phyloP scores from a whole-genome alignment of 257 asterid species.

The Euphrasia confusa region DNA sequence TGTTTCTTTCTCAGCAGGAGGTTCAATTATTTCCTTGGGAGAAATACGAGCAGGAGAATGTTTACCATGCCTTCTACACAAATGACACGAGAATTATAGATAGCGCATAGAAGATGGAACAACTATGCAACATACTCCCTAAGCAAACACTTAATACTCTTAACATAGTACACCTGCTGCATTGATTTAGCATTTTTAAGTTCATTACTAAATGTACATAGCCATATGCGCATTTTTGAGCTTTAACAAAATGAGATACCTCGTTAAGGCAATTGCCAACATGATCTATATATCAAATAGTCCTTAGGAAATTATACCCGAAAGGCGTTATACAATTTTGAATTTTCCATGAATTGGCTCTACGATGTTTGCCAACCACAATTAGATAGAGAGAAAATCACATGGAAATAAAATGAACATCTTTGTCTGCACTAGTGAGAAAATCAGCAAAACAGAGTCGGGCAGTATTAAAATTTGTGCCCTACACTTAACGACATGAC shows the following conservation, averaged over 20 bases:
- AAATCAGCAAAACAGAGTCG: not conserved
- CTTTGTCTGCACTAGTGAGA: not conserved
- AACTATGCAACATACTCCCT: slow-evolving; percentile 10
- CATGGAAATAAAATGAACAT: no score
- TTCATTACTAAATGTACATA: slow-evolving; percentile 14
- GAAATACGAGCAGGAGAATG: slow-evolving; percentile 51
- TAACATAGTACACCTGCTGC: not conserved
- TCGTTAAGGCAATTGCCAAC: not conserved
- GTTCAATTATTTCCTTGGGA: slow-evolving; percentile 36
- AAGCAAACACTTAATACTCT: slow-evolving; percentile 16
- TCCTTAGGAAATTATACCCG: not conserved
- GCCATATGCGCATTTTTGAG: slow-evolving; percentile 4
- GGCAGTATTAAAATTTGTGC: not conserved
- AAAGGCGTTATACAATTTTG: not conserved
- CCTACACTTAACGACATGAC: not conserved
- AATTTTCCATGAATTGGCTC: not conserved
- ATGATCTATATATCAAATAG: not conserved
- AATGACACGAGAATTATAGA: slow-evolving; percentile 13
- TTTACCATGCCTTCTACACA: slow-evolving; percentile 43
- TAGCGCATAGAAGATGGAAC: slow-evolving; percentile 6
- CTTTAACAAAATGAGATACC: slow-evolving; percentile 10
- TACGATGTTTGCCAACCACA: slow-evolving; percentile 7
- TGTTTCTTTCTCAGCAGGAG: slow-evolving; percentile 30
- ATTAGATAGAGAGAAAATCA: not conserved
- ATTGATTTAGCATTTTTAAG: slow-evolving; percentile 15